phyloP scores from a whole-genome alignment of 306 rosid species.

The Gleditsia sinensis region DNA sequence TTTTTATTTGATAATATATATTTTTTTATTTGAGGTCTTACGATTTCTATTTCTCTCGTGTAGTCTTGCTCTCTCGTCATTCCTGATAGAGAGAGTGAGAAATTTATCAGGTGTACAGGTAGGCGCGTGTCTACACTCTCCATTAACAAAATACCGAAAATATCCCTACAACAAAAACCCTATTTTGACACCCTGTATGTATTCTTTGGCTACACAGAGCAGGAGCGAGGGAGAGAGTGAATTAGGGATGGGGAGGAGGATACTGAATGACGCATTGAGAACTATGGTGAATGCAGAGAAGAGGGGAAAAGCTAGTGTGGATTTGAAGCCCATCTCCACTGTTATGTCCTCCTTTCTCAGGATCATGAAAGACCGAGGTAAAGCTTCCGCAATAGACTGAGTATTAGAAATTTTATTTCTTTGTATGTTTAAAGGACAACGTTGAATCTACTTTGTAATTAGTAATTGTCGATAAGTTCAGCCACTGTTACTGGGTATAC shows the following conservation, averaged over 20 bases:
- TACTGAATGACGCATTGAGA: conserved; percentile 64
- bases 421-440: not conserved
- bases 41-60: no score
- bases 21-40: no score
- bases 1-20: no score
- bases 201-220: not conserved
- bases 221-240: not conserved
- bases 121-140: no score
- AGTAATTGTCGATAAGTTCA: not conserved
- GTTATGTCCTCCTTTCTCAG: conserved; percentile 81
- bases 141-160: not conserved
- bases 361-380: conserved; percentile 86
- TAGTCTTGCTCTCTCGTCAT: no score
- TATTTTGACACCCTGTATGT: no score
- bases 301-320: conserved; percentile 60
- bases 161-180: not conserved
- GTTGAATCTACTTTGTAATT: not conserved
- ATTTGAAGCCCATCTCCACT: conserved; percentile 66
- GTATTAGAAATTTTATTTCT: not conserved
- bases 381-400: not conserved
- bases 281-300: conserved; percentile 64
- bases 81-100: no score
- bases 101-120: no score
- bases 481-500: not conserved
- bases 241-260: conserved; percentile 60